These are phyloP conservation scores for Hypoxylon trugodes DNA, from an alignment of 495 filamentous ascomycete species.

Conservation along the genomic window DNA sequence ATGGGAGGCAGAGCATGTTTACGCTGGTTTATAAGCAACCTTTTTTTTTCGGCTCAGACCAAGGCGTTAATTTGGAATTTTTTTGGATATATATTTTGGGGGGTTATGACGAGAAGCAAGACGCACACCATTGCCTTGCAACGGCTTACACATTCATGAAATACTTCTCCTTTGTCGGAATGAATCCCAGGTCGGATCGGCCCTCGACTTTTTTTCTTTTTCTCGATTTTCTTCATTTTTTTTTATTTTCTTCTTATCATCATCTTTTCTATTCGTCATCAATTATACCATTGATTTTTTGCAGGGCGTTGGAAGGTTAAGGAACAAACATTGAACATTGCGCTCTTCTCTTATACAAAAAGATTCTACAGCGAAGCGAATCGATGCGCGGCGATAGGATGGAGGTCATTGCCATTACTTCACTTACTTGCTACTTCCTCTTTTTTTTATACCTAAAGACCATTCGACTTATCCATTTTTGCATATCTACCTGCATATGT, in stretches of 20 bases:
- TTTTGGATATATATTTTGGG: neutral
- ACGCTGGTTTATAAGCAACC: too few relatives aligned
- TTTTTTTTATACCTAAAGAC: too few relatives aligned
- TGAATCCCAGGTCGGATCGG: slow-evolving; percentile 17
- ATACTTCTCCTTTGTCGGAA: neutral
- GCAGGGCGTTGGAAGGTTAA: slow-evolving; percentile 23
- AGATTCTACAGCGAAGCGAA: too few relatives aligned
- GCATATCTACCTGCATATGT: too few relatives aligned
- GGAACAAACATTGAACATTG: slow-evolving; percentile 10
- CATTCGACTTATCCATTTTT: too few relatives aligned
- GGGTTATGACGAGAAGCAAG: neutral
- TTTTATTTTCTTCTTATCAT: too few relatives aligned
- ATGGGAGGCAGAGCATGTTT: slow-evolving; percentile 58
- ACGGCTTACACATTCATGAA: neutral
- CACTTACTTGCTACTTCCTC: too few relatives aligned
- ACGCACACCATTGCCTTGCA: neutral
- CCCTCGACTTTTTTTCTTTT: too few relatives aligned
- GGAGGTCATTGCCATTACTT: neutral
- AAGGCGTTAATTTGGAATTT: slow-evolving; percentile 16
- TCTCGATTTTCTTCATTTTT: too few relatives aligned
- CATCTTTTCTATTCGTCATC: slow-evolving; percentile 6
- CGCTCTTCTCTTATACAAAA: too few relatives aligned
- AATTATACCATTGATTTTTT: slow-evolving; percentile 34
- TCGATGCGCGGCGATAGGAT: slow-evolving; percentile 30
- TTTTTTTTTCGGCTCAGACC: slow-evolving; percentile 34